Percentiles rank a stretch among this genome's conserved stretches.
Conservation (phyloP, 2,329 filamentous ascomycete genomes). For the Xylariomycetidae sp. region DNA sequence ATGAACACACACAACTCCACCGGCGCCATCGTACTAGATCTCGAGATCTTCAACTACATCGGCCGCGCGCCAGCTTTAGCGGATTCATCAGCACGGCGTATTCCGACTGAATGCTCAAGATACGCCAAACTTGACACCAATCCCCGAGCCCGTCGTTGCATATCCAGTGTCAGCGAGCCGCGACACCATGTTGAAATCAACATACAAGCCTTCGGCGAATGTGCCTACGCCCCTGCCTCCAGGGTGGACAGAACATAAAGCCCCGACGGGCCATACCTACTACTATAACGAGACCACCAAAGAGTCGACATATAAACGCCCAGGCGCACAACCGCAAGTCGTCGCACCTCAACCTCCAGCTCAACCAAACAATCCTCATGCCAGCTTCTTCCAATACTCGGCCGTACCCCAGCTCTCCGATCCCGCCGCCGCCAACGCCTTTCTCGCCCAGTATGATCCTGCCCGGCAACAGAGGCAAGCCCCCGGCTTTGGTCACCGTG, state of each 20-base stretch:
- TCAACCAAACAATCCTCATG: constrained; percentile 22
- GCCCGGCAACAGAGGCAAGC: too few relatives aligned
- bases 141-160: too few relatives aligned
- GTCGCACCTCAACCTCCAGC: constrained; percentile 9
- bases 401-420: constrained; percentile 43
- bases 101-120: too few relatives aligned
- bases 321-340: constrained; percentile 34
- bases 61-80: too few relatives aligned
- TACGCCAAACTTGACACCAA: too few relatives aligned
- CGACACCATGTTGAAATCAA: constrained; percentile 65
- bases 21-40: too few relatives aligned
- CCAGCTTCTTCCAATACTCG: constrained; percentile 39
- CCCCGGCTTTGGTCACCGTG: constrained; percentile 26
- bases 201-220: constrained; percentile 57
- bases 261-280: constrained; percentile 80
- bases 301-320: constrained; percentile 81
- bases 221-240: constrained; percentile 59
- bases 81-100: too few relatives aligned
- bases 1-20: too few relatives aligned
- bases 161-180: too few relatives aligned
- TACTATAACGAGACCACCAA: constrained; percentile 82
- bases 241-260: constrained; percentile 92
- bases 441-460: constrained; percentile 49
- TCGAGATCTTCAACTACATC: too few relatives aligned
- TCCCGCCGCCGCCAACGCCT: constrained; percentile 55